Evolutionary conservation across 208 protist genomes (phyloP).

Genomic region (Acanthamoeba rhysodes): DNA sequence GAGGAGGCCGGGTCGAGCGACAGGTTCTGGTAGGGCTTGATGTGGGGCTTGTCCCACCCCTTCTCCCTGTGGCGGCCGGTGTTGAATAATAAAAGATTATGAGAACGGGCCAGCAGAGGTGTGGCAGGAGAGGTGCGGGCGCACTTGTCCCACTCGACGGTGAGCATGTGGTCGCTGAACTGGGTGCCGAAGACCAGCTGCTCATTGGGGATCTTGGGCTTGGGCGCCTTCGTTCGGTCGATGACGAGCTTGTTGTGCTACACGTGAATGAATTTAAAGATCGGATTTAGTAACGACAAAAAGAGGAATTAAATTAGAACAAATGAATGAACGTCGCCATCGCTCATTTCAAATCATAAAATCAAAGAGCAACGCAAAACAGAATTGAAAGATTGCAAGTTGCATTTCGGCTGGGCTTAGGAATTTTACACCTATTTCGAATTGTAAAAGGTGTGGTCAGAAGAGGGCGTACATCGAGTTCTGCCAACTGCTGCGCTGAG

Average conservation of each 20-base stretch:
- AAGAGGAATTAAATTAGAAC: too few relatives aligned
- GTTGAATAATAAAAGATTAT: neutral
- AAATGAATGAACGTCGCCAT: too few relatives aligned
- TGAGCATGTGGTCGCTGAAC: conserved; percentile 98
- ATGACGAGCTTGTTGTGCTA: conserved; percentile 14
- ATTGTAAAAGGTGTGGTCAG: too few relatives aligned
- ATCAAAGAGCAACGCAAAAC: too few relatives aligned
- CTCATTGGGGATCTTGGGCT: conserved; percentile 80
- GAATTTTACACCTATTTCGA: too few relatives aligned
- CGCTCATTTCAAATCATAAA: too few relatives aligned
- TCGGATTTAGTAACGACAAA: too few relatives aligned
- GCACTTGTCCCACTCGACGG: conserved; percentile 92
- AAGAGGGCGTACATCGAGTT: too few relatives aligned
- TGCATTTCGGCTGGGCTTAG: too few relatives aligned
- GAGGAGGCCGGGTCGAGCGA: conserved; percentile 93
- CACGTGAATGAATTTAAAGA: neutral
- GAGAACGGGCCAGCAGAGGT: too few relatives aligned
- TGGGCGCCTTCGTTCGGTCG: conserved; percentile 79
- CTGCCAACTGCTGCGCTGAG: too few relatives aligned
- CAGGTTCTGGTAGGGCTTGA: conserved; percentile 93
- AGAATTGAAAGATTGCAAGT: too few relatives aligned
- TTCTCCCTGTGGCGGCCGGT: conserved; percentile 54
- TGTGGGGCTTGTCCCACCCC: conserved; percentile 94
- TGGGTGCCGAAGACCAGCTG: conserved; percentile 66
- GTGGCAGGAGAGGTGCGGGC: neutral